Percentiles rank a stretch among this genome's conserved stretches.
Evolutionary conservation across 2,329 filamentous ascomycete species (phyloP).

Genomic region (Knufia petricola): DNA sequence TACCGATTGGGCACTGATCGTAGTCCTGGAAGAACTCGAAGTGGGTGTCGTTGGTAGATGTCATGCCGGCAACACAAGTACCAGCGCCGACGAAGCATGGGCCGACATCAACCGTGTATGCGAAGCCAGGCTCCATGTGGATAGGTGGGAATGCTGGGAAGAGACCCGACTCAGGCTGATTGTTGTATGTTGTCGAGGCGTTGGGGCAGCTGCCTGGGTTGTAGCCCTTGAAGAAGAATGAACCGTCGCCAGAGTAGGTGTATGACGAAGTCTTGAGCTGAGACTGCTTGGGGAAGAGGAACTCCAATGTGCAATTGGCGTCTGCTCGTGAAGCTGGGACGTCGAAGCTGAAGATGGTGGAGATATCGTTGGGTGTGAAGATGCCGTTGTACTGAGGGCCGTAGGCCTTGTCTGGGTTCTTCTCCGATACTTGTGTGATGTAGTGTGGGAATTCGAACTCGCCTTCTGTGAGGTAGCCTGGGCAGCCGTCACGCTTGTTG

Average conservation of each 20-base stretch:
- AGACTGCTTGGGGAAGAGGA: conserved; percentile 51
- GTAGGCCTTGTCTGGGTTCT: conserved; percentile 41
- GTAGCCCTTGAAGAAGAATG: conserved; percentile 41
- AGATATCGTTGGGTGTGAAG: conserved; percentile 42
- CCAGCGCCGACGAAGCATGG: conserved; percentile 23
- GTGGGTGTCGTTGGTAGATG: conserved; percentile 43
- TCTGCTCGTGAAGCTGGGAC: conserved; percentile 45
- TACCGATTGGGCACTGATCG: conserved; percentile 32
- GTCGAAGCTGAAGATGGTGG: conserved; percentile 61
- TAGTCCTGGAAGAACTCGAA: conserved; percentile 57
- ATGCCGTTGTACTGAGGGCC: conserved; percentile 50
- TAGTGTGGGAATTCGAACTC: conserved; percentile 51
- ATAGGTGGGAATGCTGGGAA: conserved; percentile 33
- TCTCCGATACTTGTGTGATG: conserved; percentile 51
- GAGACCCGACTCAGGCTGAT: conserved; percentile 37
- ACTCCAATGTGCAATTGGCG: conserved; percentile 54
- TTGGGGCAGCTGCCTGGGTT: conserved; percentile 38
- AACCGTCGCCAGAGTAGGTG: conserved; percentile 45
- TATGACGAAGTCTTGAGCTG: conserved; percentile 53
- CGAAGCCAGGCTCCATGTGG: conserved; percentile 44
- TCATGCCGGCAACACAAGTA: conserved; percentile 39
- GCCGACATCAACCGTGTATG: conserved; percentile 38
- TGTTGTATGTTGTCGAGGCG: conserved; percentile 45
- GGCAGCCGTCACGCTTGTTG: conserved; percentile 28
- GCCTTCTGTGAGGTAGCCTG: conserved; percentile 34